These are phyloP conservation scores for Fusarium pseudonygamai DNA, from an alignment of 2,329 filamentous ascomycete genomes.

Conservation along the genomic window DNA sequence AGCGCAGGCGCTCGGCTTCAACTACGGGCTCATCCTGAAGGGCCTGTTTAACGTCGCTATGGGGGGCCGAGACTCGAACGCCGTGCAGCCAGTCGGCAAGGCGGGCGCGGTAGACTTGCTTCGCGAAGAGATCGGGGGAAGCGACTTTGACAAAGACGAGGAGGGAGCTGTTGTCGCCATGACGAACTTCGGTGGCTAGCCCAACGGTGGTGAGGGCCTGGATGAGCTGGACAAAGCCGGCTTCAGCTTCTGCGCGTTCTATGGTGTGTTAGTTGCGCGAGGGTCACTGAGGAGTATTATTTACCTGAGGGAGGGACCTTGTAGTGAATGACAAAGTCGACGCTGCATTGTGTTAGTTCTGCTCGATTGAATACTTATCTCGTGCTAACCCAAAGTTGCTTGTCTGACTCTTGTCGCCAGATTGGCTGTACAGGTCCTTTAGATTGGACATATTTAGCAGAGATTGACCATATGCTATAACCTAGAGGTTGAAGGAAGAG, in stretches of 20 bases:
- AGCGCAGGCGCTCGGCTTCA: conserved; percentile 86
- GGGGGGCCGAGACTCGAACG: conserved; percentile 79
- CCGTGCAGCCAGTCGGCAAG: conserved; percentile 95
- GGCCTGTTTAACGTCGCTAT: conserved; percentile 73
- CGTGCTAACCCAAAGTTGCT: conserved; percentile 55
- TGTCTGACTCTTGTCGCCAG: conserved; percentile 40
- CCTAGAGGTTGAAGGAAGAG: background rate
- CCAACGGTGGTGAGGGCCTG: conserved; percentile 79
- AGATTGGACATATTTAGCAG: conserved; percentile 47
- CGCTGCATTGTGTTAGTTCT: conserved; percentile 55
- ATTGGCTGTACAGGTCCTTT: conserved; percentile 46
- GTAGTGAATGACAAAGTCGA: conserved; percentile 91
- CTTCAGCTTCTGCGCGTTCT: conserved; percentile 76
- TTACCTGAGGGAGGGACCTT: conserved; percentile 74
- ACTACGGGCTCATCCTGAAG: conserved; percentile 80
- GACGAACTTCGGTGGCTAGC: conserved; percentile 87
- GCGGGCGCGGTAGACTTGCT: conserved; percentile 85
- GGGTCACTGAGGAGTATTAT: conserved; percentile 15
- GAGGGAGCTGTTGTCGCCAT: conserved; percentile 77
- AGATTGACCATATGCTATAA: conserved; percentile 10
- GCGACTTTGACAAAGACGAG: conserved; percentile 85
- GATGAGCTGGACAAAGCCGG: conserved; percentile 81
- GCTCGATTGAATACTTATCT: background rate
- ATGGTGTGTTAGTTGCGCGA: conserved; percentile 10
- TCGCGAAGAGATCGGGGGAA: conserved; percentile 76